Evolutionary conservation across 83 land plant species (phyloP).

Genomic region (Larix sibirica): DNA sequence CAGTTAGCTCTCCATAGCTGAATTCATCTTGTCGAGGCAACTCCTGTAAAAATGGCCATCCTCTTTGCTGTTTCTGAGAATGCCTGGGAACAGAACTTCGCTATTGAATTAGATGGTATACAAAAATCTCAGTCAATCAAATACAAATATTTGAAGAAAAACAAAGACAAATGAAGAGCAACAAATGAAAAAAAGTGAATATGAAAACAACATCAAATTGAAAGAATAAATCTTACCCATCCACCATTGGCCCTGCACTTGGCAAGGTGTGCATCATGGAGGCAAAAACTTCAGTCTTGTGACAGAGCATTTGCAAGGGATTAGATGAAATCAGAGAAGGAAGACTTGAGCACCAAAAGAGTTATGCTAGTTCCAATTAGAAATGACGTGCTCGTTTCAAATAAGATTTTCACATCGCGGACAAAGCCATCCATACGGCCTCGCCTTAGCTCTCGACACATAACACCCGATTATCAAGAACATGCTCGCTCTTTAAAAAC

Average conservation of each 20-base stretch:
- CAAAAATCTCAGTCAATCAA: too few species aligned
- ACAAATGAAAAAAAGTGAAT: not conserved
- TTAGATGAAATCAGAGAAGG: not conserved
- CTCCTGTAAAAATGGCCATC: slow-evolving; percentile 2
- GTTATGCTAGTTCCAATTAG: not conserved
- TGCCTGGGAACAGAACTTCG: not conserved
- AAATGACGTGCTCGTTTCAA: not conserved
- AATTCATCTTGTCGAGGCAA: slow-evolving; percentile 1
- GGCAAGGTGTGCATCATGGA: not conserved
- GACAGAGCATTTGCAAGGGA: slow-evolving; percentile 11
- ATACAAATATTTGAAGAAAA: too few species aligned
- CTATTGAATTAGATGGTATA: too few species aligned
- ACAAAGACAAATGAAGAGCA: not conserved
- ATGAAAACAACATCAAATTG: not conserved
- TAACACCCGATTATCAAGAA: not conserved
- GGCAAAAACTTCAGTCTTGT: slow-evolving; percentile 3
- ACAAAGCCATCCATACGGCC: slow-evolving; percentile 5
- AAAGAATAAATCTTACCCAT: not conserved
- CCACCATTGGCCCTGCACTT: not conserved
- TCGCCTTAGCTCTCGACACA: not conserved
- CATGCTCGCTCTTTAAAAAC: not conserved
- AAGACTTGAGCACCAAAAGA: not conserved
- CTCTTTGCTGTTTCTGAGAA: not conserved
- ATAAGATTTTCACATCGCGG: not conserved
- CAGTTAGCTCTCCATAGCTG: not conserved